Base-by-base conservation (phyloP, 1,284 basidiomycete species). In the Rhodotorula sp. region DNA sequence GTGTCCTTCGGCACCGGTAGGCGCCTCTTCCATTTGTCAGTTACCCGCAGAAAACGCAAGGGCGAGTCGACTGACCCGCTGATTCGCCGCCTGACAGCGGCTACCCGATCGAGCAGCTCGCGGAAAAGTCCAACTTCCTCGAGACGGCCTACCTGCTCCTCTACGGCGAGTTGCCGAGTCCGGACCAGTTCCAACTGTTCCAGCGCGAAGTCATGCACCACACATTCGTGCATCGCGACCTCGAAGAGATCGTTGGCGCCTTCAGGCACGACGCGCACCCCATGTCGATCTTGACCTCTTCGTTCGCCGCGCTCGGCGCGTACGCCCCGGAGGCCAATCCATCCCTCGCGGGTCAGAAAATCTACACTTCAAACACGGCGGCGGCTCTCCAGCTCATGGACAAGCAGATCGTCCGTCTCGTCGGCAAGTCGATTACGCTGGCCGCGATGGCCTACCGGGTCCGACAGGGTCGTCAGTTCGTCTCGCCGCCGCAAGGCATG, bases 61-160 rank as follows among this genome's bases (percentile, higher is more conserved):
- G 33, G 4, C 8, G 33, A 20, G 18, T 24, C 1, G 20, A 15
- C 7, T 37, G 33, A 56, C 30, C 55, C 24, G n/a, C 12, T 48
- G 46, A 48, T 37, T 42, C 33, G 14, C 17, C 20, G 33, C 8
- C 5, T 22, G 17, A 22, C 26, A 59, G 57, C 82, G 92, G 92
- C n/a, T 93, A 92, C 79, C 91, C 92, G 15, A 94, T 95, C 74
- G 92, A 95, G 79, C 89, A 93, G 79, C 86, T 95, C 37, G 91
- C 91, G 1, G 81, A 87, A 57, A 85, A 87, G 67, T 91, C 89
- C 1, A 86, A 85, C 2, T 93, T 92, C 82, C 84, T 93, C 46
- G 91, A 95, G 79, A 85, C 86, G 24, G 86, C 90, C 14, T 93
- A 93, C 80, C 85, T 93, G n/a, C 86, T 94, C 77, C 51, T 78